Conservation (phyloP, 179 eudicot species). For the Sideroxylon spinosum region DNA sequence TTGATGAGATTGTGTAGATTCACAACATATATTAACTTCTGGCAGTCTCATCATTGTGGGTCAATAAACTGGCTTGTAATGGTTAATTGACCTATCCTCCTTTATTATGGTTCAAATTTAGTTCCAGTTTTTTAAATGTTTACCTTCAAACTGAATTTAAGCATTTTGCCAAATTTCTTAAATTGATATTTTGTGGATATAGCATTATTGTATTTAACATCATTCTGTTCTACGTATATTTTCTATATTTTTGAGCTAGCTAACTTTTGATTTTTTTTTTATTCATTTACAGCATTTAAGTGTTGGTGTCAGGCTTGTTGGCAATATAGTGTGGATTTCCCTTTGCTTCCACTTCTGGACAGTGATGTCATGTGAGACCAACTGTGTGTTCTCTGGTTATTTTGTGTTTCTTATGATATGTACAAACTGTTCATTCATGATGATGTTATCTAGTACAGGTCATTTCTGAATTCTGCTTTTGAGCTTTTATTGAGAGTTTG, state of each 20-base stretch:
- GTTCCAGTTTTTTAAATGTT: background rate
- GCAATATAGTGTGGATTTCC: constrained; percentile 62
- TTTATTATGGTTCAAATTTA: background rate
- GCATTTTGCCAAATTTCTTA: background rate
- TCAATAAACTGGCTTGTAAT: constrained; percentile 1
- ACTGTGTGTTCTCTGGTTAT: background rate
- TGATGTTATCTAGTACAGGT: constrained; percentile 53
- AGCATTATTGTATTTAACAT: background rate
- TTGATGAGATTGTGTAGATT: no score
- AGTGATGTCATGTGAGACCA: constrained; percentile 79
- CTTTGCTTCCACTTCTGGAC: constrained; percentile 66
- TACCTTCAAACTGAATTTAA: background rate
- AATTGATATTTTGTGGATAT: background rate
- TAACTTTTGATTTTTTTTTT: constrained; percentile 11
- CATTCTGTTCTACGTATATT: background rate
- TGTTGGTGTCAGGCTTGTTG: constrained; percentile 98
- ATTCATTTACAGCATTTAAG: constrained; percentile 63
- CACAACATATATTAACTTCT: no score
- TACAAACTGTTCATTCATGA: constrained; percentile 2
- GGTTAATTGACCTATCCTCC: background rate
- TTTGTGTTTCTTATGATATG: constrained; percentile 10
- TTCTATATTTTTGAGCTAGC: background rate
- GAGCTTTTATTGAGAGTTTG: constrained; percentile 89
- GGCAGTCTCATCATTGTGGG: background rate
- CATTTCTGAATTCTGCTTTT: constrained; percentile 86